Evolutionary conservation across 345 rosid species (phyloP).

Genomic region (Arabidopsis suecica): DNA sequence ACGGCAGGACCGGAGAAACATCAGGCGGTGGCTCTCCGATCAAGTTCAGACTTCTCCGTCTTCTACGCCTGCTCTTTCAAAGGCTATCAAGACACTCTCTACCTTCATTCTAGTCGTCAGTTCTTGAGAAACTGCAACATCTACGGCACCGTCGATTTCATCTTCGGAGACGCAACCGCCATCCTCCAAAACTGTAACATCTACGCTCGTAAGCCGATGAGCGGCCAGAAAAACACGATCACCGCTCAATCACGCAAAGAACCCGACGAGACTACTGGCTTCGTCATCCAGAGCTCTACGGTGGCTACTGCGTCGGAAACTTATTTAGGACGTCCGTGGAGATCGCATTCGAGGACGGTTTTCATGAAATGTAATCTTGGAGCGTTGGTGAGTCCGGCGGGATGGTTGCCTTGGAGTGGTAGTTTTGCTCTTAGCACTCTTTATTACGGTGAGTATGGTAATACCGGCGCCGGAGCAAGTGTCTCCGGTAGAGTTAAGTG

Average conservation of each 20-base stretch:
- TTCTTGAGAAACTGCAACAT: conserved; percentile 81
- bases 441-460: conserved; percentile 83
- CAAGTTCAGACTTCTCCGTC: conserved; percentile 78
- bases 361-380: conserved; percentile 63
- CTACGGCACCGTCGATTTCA: conserved; percentile 79
- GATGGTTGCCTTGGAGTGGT: conserved; percentile 87
- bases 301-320: conserved; percentile 58
- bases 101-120: conserved; percentile 77
- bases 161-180: conserved; percentile 74
- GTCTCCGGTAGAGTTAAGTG: conserved; percentile 72
- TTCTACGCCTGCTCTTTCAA: conserved; percentile 81
- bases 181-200: conserved; percentile 72
- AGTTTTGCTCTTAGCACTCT: conserved; percentile 73
- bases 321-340: conserved; percentile 92
- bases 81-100: conserved; percentile 92
- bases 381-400: conserved; percentile 54
- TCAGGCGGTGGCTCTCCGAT: conserved; percentile 89
- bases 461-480: conserved; percentile 65
- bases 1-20: conserved; percentile 85
- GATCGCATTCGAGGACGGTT: conserved; percentile 76
- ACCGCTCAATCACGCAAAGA: conserved; percentile 79
- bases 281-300: conserved; percentile 67
- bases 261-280: conserved; percentile 81
- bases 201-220: conserved; percentile 58
- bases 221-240: conserved; percentile 62